Conservation (phyloP, 2,329 filamentous ascomycete genomes). For the Rhinocladiella mackenziei region DNA sequence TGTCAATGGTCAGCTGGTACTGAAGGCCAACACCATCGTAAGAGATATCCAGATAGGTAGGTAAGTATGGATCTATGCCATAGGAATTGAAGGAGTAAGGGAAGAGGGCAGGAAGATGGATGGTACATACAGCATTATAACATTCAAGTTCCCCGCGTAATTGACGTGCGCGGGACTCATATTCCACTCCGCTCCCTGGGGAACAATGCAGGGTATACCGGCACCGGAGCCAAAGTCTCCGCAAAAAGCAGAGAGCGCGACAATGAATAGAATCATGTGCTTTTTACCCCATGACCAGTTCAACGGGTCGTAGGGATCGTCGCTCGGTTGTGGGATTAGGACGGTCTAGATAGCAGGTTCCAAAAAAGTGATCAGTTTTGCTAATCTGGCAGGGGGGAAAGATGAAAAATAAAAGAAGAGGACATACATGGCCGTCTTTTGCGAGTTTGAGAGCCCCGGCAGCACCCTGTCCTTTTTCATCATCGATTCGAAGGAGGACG, state of each 20-base stretch:
- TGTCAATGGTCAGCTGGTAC: too few species aligned
- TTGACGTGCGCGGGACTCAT: conserved; percentile 37
- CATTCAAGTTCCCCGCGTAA: conserved; percentile 38
- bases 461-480: not conserved
- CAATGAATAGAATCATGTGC: conserved; percentile 14
- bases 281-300: conserved; percentile 41
- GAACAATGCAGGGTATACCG: conserved; percentile 37
- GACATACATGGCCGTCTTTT: not conserved
- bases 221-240: conserved; percentile 41
- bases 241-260: conserved; percentile 36
- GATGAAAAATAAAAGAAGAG: too few species aligned
- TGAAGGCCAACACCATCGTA: too few species aligned
- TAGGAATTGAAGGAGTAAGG: too few species aligned
- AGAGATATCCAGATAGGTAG: too few species aligned
- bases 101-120: too few species aligned
- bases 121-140: conserved; percentile 36
- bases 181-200: conserved; percentile 38
- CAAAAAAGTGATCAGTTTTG: too few species aligned
- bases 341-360: not conserved
- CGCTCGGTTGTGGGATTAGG: not conserved
- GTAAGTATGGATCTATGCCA: too few species aligned
- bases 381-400: too few species aligned
- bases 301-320: conserved; percentile 37
- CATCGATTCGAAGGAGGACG: not conserved
- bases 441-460: not conserved